Conservation (phyloP, 2,329 filamentous ascomycete species). For the Apiospora kogelbergensis region DNA sequence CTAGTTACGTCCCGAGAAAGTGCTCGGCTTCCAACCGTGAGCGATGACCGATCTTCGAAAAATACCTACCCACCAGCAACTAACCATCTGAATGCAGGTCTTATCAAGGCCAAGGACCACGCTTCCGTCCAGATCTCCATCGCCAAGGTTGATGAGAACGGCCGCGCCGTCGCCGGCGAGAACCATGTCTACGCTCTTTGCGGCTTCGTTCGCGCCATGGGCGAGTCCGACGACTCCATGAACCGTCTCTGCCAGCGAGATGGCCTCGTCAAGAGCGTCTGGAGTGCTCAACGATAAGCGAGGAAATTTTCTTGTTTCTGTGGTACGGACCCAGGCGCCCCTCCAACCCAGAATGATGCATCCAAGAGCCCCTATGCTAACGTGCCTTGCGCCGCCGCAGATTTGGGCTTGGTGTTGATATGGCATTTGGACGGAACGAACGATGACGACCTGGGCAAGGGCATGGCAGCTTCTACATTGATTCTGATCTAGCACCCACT, state of each 20-base stretch:
- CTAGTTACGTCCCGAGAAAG: conserved; percentile 84
- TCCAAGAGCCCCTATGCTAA: not conserved
- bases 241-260: conserved; percentile 96
- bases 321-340: conserved; percentile 11
- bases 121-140: conserved; percentile 96
- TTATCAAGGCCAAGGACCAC: conserved; percentile 99
- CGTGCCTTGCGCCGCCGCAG: not conserved
- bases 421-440: conserved; percentile 24
- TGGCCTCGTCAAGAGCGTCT: conserved; percentile 95
- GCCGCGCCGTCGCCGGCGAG: conserved; percentile 88
- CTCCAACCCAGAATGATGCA: conserved; percentile 38
- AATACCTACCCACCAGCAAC: not conserved
- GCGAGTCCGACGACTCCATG: conserved; percentile 94
- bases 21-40: conserved; percentile 93
- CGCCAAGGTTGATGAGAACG: conserved; percentile 98
- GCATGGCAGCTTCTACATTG: conserved; percentile 23
- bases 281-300: conserved; percentile 69
- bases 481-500: conserved; percentile 30
- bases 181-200: conserved; percentile 97
- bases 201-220: conserved; percentile 96
- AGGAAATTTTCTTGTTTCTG: conserved; percentile 11
- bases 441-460: conserved; percentile 13
- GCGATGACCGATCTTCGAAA: not conserved
- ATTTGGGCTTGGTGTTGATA: conserved; percentile 21
- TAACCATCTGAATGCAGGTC: conserved; percentile 39